A percentile compares a stretch with the other conserved stretches of the same genome.
These are phyloP conservation scores for Botrytis cinerea DNA, from an alignment of 2,329 filamentous ascomycete species.

Conservation along the genomic window DNA sequence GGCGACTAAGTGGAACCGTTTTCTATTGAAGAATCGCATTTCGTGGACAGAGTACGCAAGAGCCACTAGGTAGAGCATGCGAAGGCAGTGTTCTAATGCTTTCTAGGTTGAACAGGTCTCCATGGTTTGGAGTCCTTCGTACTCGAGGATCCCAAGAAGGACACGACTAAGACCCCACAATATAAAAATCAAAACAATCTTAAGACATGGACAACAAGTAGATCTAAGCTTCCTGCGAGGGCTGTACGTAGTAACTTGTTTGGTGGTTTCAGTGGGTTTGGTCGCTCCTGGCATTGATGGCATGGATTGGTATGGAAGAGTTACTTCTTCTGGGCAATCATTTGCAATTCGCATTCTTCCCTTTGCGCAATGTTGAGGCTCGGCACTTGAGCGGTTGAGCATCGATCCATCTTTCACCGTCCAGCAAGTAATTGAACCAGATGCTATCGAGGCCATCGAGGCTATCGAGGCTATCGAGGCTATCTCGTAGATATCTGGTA, in stretches of 20 bases:
- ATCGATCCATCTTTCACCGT: background rate
- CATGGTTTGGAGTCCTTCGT: background rate
- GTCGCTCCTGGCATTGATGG: background rate
- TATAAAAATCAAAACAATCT: background rate
- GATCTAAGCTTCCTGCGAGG: slow-evolving; percentile 11
- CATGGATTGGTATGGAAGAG: background rate
- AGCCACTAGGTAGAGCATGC: slow-evolving; percentile 13
- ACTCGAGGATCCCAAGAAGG: slow-evolving; percentile 2
- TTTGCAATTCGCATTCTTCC: background rate
- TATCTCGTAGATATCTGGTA: background rate
- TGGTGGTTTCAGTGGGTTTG: background rate
- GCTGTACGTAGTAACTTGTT: background rate
- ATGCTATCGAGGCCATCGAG: no score
- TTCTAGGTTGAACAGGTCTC: background rate
- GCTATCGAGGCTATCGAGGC: no score
- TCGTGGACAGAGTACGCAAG: slow-evolving; percentile 13
- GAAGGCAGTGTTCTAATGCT: slow-evolving; percentile 8
- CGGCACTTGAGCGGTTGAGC: background rate
- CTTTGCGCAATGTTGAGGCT: slow-evolving; percentile 14
- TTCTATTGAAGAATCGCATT: background rate
- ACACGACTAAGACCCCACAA: slow-evolving; percentile 6
- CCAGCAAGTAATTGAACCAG: background rate
- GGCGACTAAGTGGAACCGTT: slow-evolving; percentile 13
- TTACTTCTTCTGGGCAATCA: background rate
- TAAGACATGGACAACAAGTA: slow-evolving; percentile 11